Evolutionary conservation across 1,139 yeast species (phyloP).

Genomic region (Diutina sp.): DNA sequence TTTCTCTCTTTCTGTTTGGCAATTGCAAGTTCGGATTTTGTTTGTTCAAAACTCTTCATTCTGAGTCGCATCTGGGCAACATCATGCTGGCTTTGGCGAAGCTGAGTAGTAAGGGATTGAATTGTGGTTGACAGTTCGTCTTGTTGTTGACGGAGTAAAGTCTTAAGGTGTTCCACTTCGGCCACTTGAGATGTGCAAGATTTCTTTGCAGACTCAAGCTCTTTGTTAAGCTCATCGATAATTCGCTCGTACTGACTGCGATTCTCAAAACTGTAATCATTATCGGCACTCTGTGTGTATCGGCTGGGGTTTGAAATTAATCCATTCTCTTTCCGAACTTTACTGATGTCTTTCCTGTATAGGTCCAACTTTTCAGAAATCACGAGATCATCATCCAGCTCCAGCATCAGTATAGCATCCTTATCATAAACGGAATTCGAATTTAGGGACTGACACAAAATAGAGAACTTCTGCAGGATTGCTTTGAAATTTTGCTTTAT

Average conservation of each 20-base stretch:
- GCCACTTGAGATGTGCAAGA: background rate
- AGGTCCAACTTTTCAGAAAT: background rate
- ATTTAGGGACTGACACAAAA: background rate
- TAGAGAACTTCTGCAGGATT: constrained; percentile 1
- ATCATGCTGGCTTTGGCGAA: constrained; percentile 18
- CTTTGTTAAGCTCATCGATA: background rate
- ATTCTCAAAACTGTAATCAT: background rate
- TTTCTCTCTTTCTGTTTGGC: constrained; percentile 37
- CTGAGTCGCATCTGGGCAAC: constrained; percentile 7
- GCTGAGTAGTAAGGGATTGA: constrained; percentile 15
- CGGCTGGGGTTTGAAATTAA: background rate
- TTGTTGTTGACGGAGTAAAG: background rate
- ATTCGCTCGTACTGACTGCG: background rate
- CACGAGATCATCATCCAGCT: background rate
- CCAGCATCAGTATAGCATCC: constrained; percentile 1
- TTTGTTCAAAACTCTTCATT: constrained; percentile 16
- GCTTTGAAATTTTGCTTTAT: background rate
- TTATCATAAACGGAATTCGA: background rate
- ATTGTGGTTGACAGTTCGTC: constrained; percentile 10
- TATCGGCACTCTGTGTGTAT: background rate
- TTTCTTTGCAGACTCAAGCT: background rate
- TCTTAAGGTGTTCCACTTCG: background rate
- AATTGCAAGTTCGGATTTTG: constrained; percentile 24
- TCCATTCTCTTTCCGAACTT: background rate
- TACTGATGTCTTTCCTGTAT: background rate